phyloP scores from a whole-genome alignment of 495 filamentous ascomycete genomes.

The Tuber calosporum region DNA sequence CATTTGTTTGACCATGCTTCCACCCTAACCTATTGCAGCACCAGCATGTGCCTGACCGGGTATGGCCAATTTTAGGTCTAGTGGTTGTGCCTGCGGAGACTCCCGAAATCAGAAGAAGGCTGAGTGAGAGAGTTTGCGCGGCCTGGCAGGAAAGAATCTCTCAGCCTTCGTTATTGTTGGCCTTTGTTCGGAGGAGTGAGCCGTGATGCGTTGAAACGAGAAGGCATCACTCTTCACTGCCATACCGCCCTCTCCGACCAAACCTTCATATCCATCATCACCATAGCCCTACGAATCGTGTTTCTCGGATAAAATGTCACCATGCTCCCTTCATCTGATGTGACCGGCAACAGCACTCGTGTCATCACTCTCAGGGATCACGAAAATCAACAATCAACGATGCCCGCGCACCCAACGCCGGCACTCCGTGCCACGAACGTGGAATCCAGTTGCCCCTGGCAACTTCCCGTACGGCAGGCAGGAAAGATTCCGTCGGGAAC shows the following conservation, averaged over 20 bases:
- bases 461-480: neutral
- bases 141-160: neutral
- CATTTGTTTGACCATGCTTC: no score
- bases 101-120: neutral
- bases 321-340: neutral
- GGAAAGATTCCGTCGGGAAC: conserved; percentile 12
- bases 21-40: no score
- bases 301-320: neutral
- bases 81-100: neutral
- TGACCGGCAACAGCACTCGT: neutral
- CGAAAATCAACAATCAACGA: neutral
- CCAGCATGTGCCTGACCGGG: no score
- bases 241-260: neutral
- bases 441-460: conserved; percentile 8
- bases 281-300: neutral
- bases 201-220: neutral
- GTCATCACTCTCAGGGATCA: neutral
- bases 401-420: conserved; percentile 26
- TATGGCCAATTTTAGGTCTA: no score
- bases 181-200: neutral
- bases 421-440: conserved; percentile 23
- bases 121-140: neutral
- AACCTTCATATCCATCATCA: neutral
- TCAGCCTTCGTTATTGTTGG: neutral
- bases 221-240: neutral